Percentiles rank a stretch among this genome's conserved stretches.
phyloP scores from a whole-genome alignment of 352 stramenopile genomes.

The Elongisporangium anandrum region DNA sequence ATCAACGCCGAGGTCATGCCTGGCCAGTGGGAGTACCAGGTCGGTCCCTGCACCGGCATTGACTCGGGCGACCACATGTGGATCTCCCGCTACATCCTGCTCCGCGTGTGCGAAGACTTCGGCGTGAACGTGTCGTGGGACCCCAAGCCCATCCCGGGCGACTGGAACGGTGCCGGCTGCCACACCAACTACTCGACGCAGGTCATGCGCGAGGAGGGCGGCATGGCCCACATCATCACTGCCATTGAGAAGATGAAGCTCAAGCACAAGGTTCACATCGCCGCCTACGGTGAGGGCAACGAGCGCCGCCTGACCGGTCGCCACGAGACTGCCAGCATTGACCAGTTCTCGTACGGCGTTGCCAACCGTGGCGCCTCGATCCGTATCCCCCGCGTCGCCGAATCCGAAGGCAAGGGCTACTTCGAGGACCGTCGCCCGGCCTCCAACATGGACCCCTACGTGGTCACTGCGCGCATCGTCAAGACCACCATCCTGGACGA shows the following conservation, averaged over 20 bases:
- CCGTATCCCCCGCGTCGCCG: slow-evolving; percentile 90
- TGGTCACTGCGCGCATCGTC: slow-evolving; percentile 97
- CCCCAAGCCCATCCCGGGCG: slow-evolving; percentile 96
- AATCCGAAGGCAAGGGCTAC: slow-evolving; percentile 91
- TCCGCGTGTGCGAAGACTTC: slow-evolving; percentile 97
- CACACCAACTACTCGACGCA: slow-evolving; percentile 98
- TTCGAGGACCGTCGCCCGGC: slow-evolving; percentile 95
- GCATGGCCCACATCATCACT: slow-evolving; percentile 93
- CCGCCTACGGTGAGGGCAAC: slow-evolving; percentile 95
- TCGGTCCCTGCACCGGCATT: slow-evolving; percentile 96
- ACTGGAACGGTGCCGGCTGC: slow-evolving; percentile 97
- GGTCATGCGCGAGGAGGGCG: slow-evolving; percentile 93
- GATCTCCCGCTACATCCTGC: slow-evolving; percentile 96
- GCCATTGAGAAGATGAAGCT: slow-evolving; percentile 97
- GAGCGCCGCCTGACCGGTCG: slow-evolving; percentile 95
- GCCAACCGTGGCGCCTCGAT: slow-evolving; percentile 95
- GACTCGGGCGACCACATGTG: slow-evolving; percentile 95
- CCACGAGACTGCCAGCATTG: slow-evolving; percentile 95
- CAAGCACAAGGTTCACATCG: slow-evolving; percentile 97
- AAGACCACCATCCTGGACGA: slow-evolving; percentile 91
- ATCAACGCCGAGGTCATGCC: slow-evolving; percentile 99
- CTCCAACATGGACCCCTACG: slow-evolving; percentile 98
- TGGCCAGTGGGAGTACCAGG: slow-evolving; percentile 97
- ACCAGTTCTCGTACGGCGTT: slow-evolving; percentile 96
- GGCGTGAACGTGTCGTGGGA: slow-evolving; percentile 96